Evolutionary conservation across 2,329 filamentous ascomycete species (phyloP).

Genomic region (Scytalidium lignicola): DNA sequence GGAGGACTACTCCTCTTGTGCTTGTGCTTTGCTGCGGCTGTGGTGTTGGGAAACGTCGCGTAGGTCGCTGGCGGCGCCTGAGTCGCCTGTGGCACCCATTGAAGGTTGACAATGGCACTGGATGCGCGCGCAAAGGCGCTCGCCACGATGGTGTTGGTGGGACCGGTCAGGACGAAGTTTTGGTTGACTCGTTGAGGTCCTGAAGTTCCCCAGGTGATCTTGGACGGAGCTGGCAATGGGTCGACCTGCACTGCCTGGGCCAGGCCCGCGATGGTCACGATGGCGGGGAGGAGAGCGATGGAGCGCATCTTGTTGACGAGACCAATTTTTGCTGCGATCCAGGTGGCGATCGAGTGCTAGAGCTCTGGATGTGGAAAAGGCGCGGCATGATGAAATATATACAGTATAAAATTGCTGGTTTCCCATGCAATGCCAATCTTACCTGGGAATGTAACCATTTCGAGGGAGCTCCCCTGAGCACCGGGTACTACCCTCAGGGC

Average conservation of each 20-base stretch:
- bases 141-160: conserved; percentile 32
- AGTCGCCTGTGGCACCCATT: conserved; percentile 48
- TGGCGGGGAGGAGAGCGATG: conserved; percentile 6
- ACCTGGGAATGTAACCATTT: too few species aligned
- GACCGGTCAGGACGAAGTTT: conserved; percentile 33
- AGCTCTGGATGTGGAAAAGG: not conserved
- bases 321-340: not conserved
- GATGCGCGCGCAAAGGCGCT: conserved; percentile 46
- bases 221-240: conserved; percentile 47
- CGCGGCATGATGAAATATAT: too few species aligned
- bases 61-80: conserved; percentile 47
- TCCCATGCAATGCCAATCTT: too few species aligned
- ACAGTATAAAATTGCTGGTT: too few species aligned
- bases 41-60: conserved; percentile 43
- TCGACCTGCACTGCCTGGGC: conserved; percentile 44
- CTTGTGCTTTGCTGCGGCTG: conserved; percentile 18
- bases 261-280: conserved; percentile 27
- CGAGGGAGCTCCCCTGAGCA: too few species aligned
- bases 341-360: not conserved
- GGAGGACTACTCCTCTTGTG: conserved; percentile 24
- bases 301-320: conserved; percentile 12
- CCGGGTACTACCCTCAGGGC: too few species aligned
- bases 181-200: conserved; percentile 40
- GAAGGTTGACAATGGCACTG: conserved; percentile 40
- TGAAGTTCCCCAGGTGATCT: conserved; percentile 46